Evolutionary conservation across 2,329 filamentous ascomycete species (phyloP).

Genomic region (Aspergillus sp.): DNA sequence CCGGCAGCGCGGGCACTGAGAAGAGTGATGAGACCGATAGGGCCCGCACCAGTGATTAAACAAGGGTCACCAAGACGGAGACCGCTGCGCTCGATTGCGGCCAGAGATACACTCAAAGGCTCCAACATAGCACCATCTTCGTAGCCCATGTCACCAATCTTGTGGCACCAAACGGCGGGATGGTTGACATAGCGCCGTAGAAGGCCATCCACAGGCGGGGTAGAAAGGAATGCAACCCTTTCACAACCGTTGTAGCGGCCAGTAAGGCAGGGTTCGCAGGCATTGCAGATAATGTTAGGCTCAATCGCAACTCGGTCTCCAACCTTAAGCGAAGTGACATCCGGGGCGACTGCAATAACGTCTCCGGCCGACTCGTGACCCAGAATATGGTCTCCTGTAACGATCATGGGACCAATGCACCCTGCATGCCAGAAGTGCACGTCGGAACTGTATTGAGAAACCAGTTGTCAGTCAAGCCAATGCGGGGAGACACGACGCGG

Average conservation of each 20-base stretch:
- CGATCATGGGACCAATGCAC: conserved; percentile 94
- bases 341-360: conserved; percentile 71
- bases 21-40: conserved; percentile 87
- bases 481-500: neutral
- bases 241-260: conserved; percentile 96
- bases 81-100: conserved; percentile 79
- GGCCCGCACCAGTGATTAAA: conserved; percentile 87
- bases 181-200: conserved; percentile 93
- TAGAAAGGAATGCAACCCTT: conserved; percentile 80
- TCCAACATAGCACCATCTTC: conserved; percentile 91
- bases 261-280: conserved; percentile 86
- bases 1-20: conserved; percentile 83
- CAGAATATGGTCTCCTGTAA: conserved; percentile 82
- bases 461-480: conserved; percentile 11
- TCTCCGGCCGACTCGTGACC: conserved; percentile 85
- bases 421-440: conserved; percentile 97
- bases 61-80: conserved; percentile 83
- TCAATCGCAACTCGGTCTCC: conserved; percentile 93
- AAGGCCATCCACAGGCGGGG: conserved; percentile 83
- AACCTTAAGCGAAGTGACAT: conserved; percentile 72
- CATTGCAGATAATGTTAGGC: conserved; percentile 88
- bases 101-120: conserved; percentile 84
- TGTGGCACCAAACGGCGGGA: conserved; percentile 92
- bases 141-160: conserved; percentile 87
- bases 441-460: conserved; percentile 64